Evolutionary conservation across 306 rosid species (phyloP), one percentile per base, ranked within the genome.

Genomic region (Ochetophila trinervis): DNA sequence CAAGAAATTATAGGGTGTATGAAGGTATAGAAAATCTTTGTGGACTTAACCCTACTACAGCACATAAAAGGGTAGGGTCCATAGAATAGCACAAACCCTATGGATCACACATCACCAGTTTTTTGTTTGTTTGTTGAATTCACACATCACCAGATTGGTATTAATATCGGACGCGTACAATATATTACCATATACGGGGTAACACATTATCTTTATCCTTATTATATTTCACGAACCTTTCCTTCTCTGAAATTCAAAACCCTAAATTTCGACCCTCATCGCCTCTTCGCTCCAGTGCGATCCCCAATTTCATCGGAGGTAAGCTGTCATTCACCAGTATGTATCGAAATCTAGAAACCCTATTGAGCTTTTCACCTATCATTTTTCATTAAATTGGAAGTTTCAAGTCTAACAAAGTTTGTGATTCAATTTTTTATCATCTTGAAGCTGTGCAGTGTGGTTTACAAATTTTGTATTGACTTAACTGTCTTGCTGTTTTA

Each of bases 271-370:
- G 27, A 62, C 18, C 52, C 60, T 50, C 19, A 15, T 49, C 36
- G 59, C 72, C 53, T 70, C 72, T 54, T 56, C 72, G 62, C 68
- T 63, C 45, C 79, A 66, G 70, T 32, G 60, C 62, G 75, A 78
- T 60, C 76, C 37, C 37, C 60, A 53, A 68, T 36, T 35, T 53
- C 36, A 54, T 67, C 76, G 11, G 65, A 67, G 89, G 93, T 86
- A 66, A 59, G 27, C 50, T 44, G 49, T 72, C 40, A 20, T 55
- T 60, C 17, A 5, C 57, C 44, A 14, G 54, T 6, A 3, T 30
- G 17, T 18, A 40, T 40, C 16, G 20, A 53, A 63, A 53, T 47
- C 5, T 63, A 62, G 57, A 19, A 53, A 8, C 18, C 65, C 8
- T 40, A 3, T 17, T 0, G 8, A 9, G 2, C 21, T 45, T 24